Base-by-base conservation (phyloP, 2,329 filamentous ascomycete species). In the Sarocladiaceae sp. region DNA sequence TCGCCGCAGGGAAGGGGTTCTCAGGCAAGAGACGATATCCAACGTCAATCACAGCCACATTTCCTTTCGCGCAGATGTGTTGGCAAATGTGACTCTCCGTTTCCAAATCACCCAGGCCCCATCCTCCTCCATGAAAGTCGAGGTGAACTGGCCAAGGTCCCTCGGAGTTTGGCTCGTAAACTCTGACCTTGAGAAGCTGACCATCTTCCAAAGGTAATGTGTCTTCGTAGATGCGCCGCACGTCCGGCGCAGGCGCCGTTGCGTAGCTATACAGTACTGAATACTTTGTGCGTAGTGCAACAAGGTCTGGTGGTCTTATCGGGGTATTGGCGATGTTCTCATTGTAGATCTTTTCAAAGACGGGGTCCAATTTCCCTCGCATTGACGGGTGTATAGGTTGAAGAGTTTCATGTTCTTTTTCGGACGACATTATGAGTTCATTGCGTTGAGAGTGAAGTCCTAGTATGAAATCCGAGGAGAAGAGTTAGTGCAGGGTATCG, bases 21-120 rank as follows among this genome's bases (percentile, higher is more conserved):
- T 79, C 76, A 8, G 77, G 77, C 0, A 77, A 72, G 1, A 79
- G 69, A 4, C 77, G 71, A 57, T 80, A 81, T n/a, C 62, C 75
- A 11, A 79, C 71, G 56, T 78, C 73, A 51, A 81, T 66, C 25
- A 79, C 74, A 13, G 66, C 68, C 25, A 75, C 74, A 23, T 66
- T 64, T 20, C 70, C 71, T 42, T 69, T 64, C 25, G 66, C 63
- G 60, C 70, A 75, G 22, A 78, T 65, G 56, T 77, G 73, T 50
- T 67, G 66, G 66, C 74, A 77, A 52, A 78, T 72, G 56, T 76
- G 70, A 3, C 69, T 64, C 62, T 79, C 76, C 1, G 74, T 77
- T 18, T 74, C 70, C 12, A 78, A 63, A 54, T 76, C 75, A 1
- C 76, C 76, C 1, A 78, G 66, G 0, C 72, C 74, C 69, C 75